Percentiles rank a stretch among this genome's conserved stretches.
These are phyloP conservation scores for Auriscalpium orientale DNA, from an alignment of 768 basidiomycete genomes.

Conservation along the genomic window DNA sequence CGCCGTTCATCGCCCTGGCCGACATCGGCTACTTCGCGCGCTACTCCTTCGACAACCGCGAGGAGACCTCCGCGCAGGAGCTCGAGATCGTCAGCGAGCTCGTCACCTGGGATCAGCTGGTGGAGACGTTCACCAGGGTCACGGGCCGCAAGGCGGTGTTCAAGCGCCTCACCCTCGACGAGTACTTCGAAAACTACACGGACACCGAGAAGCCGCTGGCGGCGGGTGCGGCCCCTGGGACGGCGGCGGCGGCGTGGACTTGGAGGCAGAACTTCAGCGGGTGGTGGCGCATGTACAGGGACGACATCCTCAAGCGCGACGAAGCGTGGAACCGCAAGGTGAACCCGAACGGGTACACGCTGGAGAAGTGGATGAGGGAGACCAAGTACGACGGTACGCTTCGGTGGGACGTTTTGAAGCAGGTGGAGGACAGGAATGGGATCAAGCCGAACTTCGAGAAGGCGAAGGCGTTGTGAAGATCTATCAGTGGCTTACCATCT, in stretches of 20 bases:
- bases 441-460: too few relatives aligned
- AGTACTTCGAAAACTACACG: constrained; percentile 14
- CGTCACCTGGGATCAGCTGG: background rate
- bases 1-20: background rate
- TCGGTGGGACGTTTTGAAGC: background rate
- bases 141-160: background rate
- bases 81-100: too few relatives aligned
- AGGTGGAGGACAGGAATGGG: background rate
- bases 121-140: background rate
- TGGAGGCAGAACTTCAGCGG: constrained; percentile 31
- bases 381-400: background rate
- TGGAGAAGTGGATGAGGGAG: constrained; percentile 11
- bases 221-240: background rate
- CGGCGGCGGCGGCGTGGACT: constrained; percentile 9
- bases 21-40: background rate
- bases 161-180: constrained; percentile 10
- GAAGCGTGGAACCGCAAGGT: constrained; percentile 35
- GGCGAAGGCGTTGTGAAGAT: too few relatives aligned
- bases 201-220: constrained; percentile 16
- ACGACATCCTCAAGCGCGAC: constrained; percentile 35
- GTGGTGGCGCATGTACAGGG: constrained; percentile 36
- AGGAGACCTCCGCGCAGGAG: too few relatives aligned
- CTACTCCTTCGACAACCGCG: background rate
- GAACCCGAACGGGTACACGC: constrained; percentile 27
- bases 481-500: too few relatives aligned